Conservation (phyloP, 2,329 filamentous ascomycete genomes). For the Aspergillus sp. region DNA sequence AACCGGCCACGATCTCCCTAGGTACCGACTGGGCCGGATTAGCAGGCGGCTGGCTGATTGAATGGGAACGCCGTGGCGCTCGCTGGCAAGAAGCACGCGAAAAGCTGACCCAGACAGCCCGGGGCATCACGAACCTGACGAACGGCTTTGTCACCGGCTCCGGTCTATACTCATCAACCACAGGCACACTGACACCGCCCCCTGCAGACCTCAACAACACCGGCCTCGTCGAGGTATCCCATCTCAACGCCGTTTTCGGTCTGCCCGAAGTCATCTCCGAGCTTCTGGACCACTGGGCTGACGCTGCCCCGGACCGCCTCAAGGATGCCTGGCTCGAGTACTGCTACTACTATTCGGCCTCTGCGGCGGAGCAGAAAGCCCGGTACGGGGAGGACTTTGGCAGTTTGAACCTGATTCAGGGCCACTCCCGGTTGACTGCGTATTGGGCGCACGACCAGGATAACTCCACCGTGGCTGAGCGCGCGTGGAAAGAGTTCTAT, state of each 20-base stretch:
- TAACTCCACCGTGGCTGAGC: constrained; percentile 50
- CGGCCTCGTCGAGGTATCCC: constrained; percentile 50
- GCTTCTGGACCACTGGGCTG: constrained; percentile 51
- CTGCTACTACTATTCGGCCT: constrained; percentile 58
- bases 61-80: constrained; percentile 58
- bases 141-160: constrained; percentile 61
- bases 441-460: constrained; percentile 49
- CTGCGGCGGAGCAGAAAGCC: constrained; percentile 50
- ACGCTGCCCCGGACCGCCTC: constrained; percentile 51
- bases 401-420: constrained; percentile 53
- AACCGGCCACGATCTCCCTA: constrained; percentile 2
- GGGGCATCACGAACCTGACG: constrained; percentile 55
- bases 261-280: constrained; percentile 60
- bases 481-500: constrained; percentile 57
- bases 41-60: constrained; percentile 59
- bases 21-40: constrained; percentile 43
- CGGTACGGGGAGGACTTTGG: constrained; percentile 55
- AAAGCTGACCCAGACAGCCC: constrained; percentile 52
- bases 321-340: constrained; percentile 60
- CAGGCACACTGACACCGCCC: constrained; percentile 53
- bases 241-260: constrained; percentile 60
- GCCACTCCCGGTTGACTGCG: constrained; percentile 59
- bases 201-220: constrained; percentile 49
- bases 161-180: constrained; percentile 49
- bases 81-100: constrained; percentile 53